These are phyloP conservation scores for Scheffersomyces quercinus DNA, from an alignment of 1,139 yeast genomes.

Conservation along the genomic window DNA sequence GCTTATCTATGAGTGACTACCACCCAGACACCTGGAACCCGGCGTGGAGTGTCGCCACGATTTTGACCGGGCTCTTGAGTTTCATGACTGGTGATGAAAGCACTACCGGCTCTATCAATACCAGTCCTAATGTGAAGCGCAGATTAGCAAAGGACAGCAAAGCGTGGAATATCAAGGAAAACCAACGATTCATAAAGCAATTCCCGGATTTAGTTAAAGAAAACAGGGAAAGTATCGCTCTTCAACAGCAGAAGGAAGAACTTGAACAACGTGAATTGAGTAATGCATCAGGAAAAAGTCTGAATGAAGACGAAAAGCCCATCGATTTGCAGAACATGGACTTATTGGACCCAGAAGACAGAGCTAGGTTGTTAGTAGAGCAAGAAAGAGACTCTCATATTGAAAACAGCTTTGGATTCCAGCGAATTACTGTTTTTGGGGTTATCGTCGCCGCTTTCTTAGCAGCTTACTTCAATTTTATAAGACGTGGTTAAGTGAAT, in stretches of 20 bases:
- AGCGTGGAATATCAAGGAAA: slow-evolving; percentile 61
- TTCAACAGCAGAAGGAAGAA: slow-evolving; percentile 17
- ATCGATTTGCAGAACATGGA: slow-evolving; percentile 24
- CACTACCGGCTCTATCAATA: slow-evolving; percentile 41
- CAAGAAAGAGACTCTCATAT: slow-evolving; percentile 14
- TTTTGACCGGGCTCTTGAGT: slow-evolving; percentile 78
- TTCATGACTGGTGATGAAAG: slow-evolving; percentile 68
- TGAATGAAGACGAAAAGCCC: slow-evolving; percentile 12
- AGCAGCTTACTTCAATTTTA: slow-evolving; percentile 23
- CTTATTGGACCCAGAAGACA: slow-evolving; percentile 45
- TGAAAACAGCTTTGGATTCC: slow-evolving; percentile 8
- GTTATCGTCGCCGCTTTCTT: slow-evolving; percentile 32
- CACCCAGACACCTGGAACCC: slow-evolving; percentile 97
- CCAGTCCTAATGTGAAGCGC: slow-evolving; percentile 38
- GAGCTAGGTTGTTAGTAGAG: slow-evolving; percentile 39
- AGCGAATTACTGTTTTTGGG: slow-evolving; percentile 25
- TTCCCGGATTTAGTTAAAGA: slow-evolving; percentile 68
- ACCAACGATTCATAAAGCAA: slow-evolving; percentile 55
- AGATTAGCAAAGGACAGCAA: slow-evolving; percentile 53
- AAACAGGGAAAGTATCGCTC: slow-evolving; percentile 33
- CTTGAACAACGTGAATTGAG: slow-evolving; percentile 4
- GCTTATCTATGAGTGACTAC: slow-evolving; percentile 87
- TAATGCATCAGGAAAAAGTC: slow-evolving; percentile 8
- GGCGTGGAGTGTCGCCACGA: slow-evolving; percentile 89
- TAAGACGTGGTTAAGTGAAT: slow-evolving; percentile 13